These are phyloP conservation scores for Monosporascus sp. DNA, from an alignment of 2,329 filamentous ascomycete genomes.

Conservation along the genomic window DNA sequence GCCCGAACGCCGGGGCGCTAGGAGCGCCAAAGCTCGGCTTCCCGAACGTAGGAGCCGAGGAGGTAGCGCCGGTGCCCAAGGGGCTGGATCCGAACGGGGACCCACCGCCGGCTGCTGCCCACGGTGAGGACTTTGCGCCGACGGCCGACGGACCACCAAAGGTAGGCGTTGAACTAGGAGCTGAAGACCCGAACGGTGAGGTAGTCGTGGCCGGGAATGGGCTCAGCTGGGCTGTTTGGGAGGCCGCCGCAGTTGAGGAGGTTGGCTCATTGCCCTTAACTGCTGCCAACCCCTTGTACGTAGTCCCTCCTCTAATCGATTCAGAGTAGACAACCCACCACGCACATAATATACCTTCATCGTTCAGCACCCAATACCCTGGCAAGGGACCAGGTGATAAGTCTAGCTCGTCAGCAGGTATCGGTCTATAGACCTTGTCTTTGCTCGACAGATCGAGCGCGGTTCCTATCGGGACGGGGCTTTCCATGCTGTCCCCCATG, in stretches of 20 bases:
- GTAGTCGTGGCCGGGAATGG: slow-evolving; percentile 17
- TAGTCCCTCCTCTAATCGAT: slow-evolving; percentile 67
- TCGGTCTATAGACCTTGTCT: slow-evolving; percentile 72
- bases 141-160: slow-evolving; percentile 45
- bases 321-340: slow-evolving; percentile 95
- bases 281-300: slow-evolving; percentile 64
- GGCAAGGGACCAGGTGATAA: slow-evolving; percentile 78
- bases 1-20: slow-evolving; percentile 44
- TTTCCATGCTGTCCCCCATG: slow-evolving; percentile 58
- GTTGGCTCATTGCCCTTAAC: slow-evolving; percentile 31
- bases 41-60: slow-evolving; percentile 42
- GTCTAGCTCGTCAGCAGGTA: slow-evolving; percentile 70
- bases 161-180: slow-evolving; percentile 31
- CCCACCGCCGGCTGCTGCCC: slow-evolving; percentile 32
- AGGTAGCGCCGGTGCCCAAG: slow-evolving; percentile 33
- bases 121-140: slow-evolving; percentile 47
- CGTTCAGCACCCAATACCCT: slow-evolving; percentile 77
- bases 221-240: slow-evolving; percentile 26
- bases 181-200: slow-evolving; percentile 36
- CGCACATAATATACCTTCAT: slow-evolving; percentile 75
- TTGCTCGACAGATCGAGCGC: slow-evolving; percentile 78
- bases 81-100: slow-evolving; percentile 37
- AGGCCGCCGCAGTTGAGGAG: slow-evolving; percentile 23
- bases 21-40: slow-evolving; percentile 37
- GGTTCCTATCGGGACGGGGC: slow-evolving; percentile 74